Conservation (phyloP, 805 yeast genomes). For the Kazachstania psychrophila region DNA sequence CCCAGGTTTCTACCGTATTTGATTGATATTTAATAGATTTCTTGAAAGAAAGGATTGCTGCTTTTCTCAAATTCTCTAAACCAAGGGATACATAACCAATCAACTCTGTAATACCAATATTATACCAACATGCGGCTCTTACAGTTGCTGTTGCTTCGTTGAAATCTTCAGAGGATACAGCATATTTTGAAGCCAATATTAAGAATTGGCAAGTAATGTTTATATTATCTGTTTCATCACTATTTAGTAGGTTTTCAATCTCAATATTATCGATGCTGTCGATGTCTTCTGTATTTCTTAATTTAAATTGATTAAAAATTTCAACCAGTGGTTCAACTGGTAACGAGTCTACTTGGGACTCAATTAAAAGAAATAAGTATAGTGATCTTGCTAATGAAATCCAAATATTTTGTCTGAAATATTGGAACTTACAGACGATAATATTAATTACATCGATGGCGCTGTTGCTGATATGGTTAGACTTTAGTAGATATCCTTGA, state of each 20-base stretch:
- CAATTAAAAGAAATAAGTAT: slow-evolving; percentile 44
- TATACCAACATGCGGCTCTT: slow-evolving; percentile 50
- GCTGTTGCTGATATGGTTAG: slow-evolving; percentile 39
- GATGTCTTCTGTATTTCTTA: slow-evolving; percentile 11
- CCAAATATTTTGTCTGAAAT: slow-evolving; percentile 53
- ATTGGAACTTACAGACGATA: slow-evolving; percentile 11
- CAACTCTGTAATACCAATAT: slow-evolving; percentile 60
- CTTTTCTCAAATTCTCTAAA: slow-evolving; percentile 32
- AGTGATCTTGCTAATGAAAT: slow-evolving; percentile 50
- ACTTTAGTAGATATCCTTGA: slow-evolving; percentile 61
- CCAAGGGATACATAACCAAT: slow-evolving; percentile 34
- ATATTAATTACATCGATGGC: slow-evolving; percentile 34
- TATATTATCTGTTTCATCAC: slow-evolving; percentile 20
- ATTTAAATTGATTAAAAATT: slow-evolving; percentile 17
- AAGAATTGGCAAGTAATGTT: slow-evolving; percentile 35
- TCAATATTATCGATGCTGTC: slow-evolving; percentile 25
- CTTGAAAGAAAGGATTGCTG: slow-evolving; percentile 50
- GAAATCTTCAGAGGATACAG: slow-evolving; percentile 24
- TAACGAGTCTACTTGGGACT: slow-evolving; percentile 40
- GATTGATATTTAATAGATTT: slow-evolving; percentile 65
- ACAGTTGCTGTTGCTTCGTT: slow-evolving; percentile 35
- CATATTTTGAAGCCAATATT: slow-evolving; percentile 40
- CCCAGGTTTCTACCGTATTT: slow-evolving; percentile 68
- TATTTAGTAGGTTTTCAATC: slow-evolving; percentile 11
- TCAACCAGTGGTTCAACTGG: slow-evolving; percentile 38